Evolutionary conservation across 2,329 filamentous ascomycete species (phyloP).

Genomic region (Penicillium rolfsii): DNA sequence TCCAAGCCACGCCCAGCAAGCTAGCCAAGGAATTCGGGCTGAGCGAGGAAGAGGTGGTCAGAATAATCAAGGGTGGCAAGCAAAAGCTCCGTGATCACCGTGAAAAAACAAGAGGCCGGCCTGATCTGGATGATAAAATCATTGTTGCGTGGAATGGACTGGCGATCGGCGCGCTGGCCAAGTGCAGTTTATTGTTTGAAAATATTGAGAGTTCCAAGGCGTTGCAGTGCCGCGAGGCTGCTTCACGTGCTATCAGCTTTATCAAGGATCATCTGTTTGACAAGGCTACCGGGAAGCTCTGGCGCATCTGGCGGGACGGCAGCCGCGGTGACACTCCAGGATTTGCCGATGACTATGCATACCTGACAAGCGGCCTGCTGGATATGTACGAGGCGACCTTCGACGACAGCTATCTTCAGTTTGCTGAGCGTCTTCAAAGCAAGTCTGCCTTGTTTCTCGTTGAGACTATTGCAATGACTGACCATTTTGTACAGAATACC

Average conservation of each 20-base stretch:
- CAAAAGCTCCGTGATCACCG: constrained; percentile 71
- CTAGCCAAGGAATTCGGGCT: constrained; percentile 77
- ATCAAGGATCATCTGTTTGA: constrained; percentile 77
- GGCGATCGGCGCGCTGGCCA: constrained; percentile 79
- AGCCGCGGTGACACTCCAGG: constrained; percentile 67
- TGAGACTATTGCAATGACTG: neutral
- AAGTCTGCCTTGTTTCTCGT: constrained; percentile 36
- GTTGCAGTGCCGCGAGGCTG: constrained; percentile 65
- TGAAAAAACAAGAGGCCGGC: constrained; percentile 72
- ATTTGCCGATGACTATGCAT: constrained; percentile 95
- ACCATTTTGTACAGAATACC: constrained; percentile 58
- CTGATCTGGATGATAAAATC: constrained; percentile 84
- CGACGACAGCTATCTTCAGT: constrained; percentile 73
- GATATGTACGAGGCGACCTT: constrained; percentile 83
- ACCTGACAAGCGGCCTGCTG: constrained; percentile 78
- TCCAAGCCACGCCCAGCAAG: constrained; percentile 68
- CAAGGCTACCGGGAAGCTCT: constrained; percentile 62
- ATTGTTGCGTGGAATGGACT: constrained; percentile 87
- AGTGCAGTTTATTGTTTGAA: constrained; percentile 70
- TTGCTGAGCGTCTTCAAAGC: constrained; percentile 81
- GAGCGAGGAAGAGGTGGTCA: constrained; percentile 67
- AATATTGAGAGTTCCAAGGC: constrained; percentile 62
- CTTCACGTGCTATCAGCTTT: constrained; percentile 70
- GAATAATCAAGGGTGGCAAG: constrained; percentile 68
- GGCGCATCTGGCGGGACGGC: constrained; percentile 71